Conservation (phyloP, 2,329 filamentous ascomycete species). For the Phyllosticta citribraziliensis region DNA sequence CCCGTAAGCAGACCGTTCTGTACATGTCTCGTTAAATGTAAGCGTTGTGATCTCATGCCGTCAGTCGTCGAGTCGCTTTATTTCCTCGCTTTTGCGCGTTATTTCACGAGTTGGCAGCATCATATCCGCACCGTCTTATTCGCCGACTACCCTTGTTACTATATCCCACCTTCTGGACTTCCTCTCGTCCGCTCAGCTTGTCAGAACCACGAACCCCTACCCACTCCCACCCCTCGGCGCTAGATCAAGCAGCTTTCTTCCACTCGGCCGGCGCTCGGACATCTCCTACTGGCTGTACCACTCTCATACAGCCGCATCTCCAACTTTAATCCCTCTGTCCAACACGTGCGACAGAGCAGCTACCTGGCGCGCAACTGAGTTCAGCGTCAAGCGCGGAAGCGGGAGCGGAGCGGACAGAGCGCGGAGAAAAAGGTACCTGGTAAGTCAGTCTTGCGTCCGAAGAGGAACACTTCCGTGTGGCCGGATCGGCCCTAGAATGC, state of each 20-base stretch:
- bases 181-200: conserved; percentile 11
- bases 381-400: not conserved
- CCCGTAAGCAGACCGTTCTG: not conserved
- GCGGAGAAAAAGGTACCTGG: not conserved
- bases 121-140: not conserved
- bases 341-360: not conserved
- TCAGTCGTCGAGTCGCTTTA: not conserved
- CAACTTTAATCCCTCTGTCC: not conserved
- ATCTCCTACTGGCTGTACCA: not conserved
- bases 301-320: not conserved
- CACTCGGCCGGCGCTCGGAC: not conserved
- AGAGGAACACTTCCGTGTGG: not conserved
- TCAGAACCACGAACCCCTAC: not conserved
- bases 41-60: not conserved
- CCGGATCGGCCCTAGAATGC: not conserved
- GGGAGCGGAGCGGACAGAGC: not conserved
- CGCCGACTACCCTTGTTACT: not conserved
- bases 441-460: not conserved
- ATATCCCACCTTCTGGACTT: conserved; percentile 1
- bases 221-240: not conserved
- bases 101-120: not conserved
- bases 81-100: not conserved
- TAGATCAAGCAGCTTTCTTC: not conserved
- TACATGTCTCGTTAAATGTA: not conserved
- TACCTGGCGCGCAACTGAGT: not conserved